Percentiles rank a stretch among this genome's conserved stretches.
Conservation (phyloP, 768 basidiomycete species). For the Austroboletus eburneus region DNA sequence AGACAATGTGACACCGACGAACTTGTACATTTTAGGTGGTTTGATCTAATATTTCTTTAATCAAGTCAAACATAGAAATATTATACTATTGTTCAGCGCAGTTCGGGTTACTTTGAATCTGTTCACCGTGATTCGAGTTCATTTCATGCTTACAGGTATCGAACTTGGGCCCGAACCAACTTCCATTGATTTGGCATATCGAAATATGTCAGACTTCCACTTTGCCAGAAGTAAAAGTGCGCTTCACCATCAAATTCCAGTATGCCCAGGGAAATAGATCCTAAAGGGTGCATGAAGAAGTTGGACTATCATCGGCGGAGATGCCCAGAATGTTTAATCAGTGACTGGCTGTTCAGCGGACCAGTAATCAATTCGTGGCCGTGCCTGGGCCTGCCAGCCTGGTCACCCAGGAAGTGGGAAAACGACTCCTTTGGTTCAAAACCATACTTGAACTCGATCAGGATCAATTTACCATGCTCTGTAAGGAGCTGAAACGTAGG, state of each 20-base stretch:
- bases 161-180: slow-evolving; percentile 47
- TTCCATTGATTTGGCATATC: slow-evolving; percentile 31
- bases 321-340: slow-evolving; percentile 45
- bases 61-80: not conserved
- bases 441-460: slow-evolving; percentile 90
- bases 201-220: slow-evolving; percentile 3
- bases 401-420: slow-evolving; percentile 59
- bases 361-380: too few relatives aligned
- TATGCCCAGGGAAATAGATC: slow-evolving; percentile 49
- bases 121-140: too few relatives aligned
- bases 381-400: too few relatives aligned
- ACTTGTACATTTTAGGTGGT: slow-evolving; percentile 2
- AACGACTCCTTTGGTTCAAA: slow-evolving; percentile 87
- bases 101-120: too few relatives aligned
- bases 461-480: slow-evolving; percentile 76
- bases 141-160: slow-evolving; percentile 10
- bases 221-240: not conserved
- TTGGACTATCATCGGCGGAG: not conserved
- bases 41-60: not conserved
- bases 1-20: slow-evolving; percentile 6
- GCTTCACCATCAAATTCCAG: slow-evolving; percentile 66
- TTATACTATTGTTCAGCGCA: not conserved
- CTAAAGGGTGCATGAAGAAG: slow-evolving; percentile 6
- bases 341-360: slow-evolving; percentile 5
- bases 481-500: slow-evolving; percentile 57